Evolutionary conservation across 495 filamentous ascomycete species (phyloP).

Genomic region (Neurospora tetrasperma): DNA sequence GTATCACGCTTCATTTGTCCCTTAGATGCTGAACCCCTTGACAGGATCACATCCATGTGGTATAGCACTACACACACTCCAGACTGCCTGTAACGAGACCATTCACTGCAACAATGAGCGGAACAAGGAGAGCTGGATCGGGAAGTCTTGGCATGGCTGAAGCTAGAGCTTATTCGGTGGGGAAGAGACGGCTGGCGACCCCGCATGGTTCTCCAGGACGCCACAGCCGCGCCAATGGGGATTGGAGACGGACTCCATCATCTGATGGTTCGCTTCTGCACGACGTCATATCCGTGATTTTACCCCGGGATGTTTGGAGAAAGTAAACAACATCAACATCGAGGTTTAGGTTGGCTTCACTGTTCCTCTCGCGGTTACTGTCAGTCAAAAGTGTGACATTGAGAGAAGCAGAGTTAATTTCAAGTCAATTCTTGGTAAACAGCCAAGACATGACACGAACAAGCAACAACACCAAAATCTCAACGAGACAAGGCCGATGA

Average conservation of each 20-base stretch:
- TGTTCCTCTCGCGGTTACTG: too few relatives aligned
- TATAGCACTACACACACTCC: neutral
- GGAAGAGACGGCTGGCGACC: constrained; percentile 10
- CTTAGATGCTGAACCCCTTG: neutral
- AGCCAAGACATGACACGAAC: neutral
- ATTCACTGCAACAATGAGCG: neutral
- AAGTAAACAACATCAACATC: neutral
- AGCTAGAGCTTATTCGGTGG: constrained; percentile 38
- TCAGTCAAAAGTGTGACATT: neutral
- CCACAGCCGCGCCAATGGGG: constrained; percentile 16
- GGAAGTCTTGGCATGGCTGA: neutral
- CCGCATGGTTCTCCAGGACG: neutral
- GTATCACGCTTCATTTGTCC: neutral
- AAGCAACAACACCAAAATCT: neutral
- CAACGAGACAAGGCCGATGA: neutral
- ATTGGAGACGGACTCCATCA: neutral
- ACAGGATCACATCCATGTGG: neutral
- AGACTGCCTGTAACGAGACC: neutral
- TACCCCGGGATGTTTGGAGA: neutral
- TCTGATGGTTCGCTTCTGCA: neutral
- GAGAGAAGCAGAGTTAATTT: neutral
- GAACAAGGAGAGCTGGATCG: neutral
- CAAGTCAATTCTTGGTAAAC: neutral
- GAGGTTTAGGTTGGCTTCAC: neutral
- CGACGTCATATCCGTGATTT: constrained; percentile 8